These are phyloP conservation scores for Sistotremastrum niveocremeum DNA, from an alignment of 768 basidiomycete genomes.

Conservation along the genomic window DNA sequence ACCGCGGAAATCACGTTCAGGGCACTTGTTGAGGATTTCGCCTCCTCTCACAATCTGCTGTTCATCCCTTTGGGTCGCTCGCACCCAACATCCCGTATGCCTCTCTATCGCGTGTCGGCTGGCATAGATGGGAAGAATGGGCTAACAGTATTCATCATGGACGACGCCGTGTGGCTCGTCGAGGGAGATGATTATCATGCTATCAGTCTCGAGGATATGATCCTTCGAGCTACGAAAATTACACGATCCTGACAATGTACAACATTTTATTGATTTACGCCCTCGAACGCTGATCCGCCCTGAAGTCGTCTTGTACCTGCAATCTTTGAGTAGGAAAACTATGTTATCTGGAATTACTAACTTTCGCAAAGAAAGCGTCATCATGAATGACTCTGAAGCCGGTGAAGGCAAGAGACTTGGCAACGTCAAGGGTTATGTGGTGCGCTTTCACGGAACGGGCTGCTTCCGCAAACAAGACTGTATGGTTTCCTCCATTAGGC, in stretches of 20 bases:
- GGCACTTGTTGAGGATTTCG: conserved; percentile 83
- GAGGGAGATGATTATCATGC: conserved; percentile 55
- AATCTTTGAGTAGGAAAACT: too few relatives aligned
- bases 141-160: conserved; percentile 74
- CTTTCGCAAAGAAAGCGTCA: conserved; percentile 40
- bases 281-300: too few relatives aligned
- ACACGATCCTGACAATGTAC: too few relatives aligned
- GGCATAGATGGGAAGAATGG: conserved; percentile 78
- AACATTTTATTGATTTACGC: too few relatives aligned
- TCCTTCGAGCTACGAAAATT: conserved; percentile 34
- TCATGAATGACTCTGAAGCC: conserved; percentile 49
- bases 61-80: conserved; percentile 81
- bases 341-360: conserved; percentile 13
- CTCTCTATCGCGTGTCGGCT: conserved; percentile 70
- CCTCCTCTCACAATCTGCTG: conserved; percentile 72
- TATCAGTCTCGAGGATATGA: conserved; percentile 82
- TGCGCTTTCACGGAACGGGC: conserved; percentile 52
- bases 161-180: conserved; percentile 88
- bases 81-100: conserved; percentile 79
- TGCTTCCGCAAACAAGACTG: conserved; percentile 47
- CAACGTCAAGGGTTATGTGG: conserved; percentile 36
- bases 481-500: conserved; percentile 64
- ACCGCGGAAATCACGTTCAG: conserved; percentile 84
- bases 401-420: conserved; percentile 49
- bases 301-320: too few relatives aligned